Evolutionary conservation across 2,329 filamentous ascomycete species (phyloP), one percentile per base, ranked within the genome.

Genomic region (Penicillium sclerotigenum): DNA sequence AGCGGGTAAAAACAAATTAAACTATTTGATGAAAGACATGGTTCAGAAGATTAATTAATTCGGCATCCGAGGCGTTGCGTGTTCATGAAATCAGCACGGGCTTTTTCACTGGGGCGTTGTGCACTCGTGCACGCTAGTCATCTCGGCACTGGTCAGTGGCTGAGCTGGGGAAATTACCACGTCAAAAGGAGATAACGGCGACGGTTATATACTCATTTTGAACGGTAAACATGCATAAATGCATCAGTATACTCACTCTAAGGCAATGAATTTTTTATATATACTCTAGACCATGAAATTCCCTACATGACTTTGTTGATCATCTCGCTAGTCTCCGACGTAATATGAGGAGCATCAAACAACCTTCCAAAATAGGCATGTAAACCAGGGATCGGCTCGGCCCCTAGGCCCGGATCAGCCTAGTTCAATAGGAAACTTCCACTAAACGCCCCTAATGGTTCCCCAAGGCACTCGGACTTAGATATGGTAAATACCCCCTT

Each of bases 371-470:
- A 45, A 52, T 5, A 14, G 53, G 53, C 0, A 36, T 13, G 9
- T 34, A 41, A 52, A 28, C 53, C 53, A 55, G 47, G 53, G 53
- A 41, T 52, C 41, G 10, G 34, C 24, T 46, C 53, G 53, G 53
- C 16, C 47, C 13, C 47, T 55, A 55, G 47, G 3, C 53, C 53
- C 20, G n/a, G 34, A 46, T 34, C 28, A 28, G 47, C 28, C 20
- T 55, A 52, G 53, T 29, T 24, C 40, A 20, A 42, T 36, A 8
- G 8, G 16, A 28, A 24, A 52, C 20, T 38, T 55, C 24, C n/a
- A 28, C 47, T 52, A 55, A 50, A 13, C 6, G 37, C 28, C 20
- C 22, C 40, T 37, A 46, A 46, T 22, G 16, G 24, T 42, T 34
- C 52, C 52, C 36, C 13, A 28, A 37, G 33, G 9, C 18, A 33